Evolutionary conservation across 177 flowering plant species (phyloP).

Genomic region (Vitis hybrid): DNA sequence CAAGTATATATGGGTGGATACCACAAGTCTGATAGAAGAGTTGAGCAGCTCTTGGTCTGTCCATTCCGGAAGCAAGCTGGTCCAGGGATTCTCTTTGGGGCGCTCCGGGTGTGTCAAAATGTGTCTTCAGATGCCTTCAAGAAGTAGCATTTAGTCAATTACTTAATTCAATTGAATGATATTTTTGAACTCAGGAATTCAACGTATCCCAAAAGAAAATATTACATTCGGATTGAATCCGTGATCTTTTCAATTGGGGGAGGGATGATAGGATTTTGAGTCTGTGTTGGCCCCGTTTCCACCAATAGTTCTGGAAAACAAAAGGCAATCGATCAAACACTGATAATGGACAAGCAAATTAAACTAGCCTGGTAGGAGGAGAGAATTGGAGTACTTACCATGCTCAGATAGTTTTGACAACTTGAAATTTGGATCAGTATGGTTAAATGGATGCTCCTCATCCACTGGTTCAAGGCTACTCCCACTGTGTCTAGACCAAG

Average conservation of each 20-base stretch:
- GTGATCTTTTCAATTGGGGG: slow-evolving; percentile 57
- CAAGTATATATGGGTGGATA: slow-evolving; percentile 20
- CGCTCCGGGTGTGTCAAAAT: slow-evolving; percentile 86
- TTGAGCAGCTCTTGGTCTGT: slow-evolving; percentile 64
- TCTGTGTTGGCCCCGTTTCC: slow-evolving; percentile 87
- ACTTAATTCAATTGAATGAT: background rate
- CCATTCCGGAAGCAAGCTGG: slow-evolving; percentile 71
- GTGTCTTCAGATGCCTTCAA: slow-evolving; percentile 73
- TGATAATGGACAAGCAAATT: background rate
- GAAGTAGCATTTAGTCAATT: background rate
- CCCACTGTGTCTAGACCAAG: slow-evolving; percentile 51
- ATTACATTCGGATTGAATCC: slow-evolving; percentile 57
- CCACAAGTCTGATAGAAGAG: slow-evolving; percentile 94
- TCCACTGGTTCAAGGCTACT: slow-evolving; percentile 67
- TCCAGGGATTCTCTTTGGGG: slow-evolving; percentile 62
- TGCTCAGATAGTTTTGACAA: slow-evolving; percentile 47
- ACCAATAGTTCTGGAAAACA: slow-evolving; percentile 51
- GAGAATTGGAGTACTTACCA: slow-evolving; percentile 31
- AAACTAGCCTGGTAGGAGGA: background rate
- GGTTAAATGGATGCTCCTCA: slow-evolving; percentile 53
- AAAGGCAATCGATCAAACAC: background rate
- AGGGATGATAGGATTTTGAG: slow-evolving; percentile 37
- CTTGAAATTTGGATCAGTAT: slow-evolving; percentile 50
- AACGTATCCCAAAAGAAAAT: background rate
- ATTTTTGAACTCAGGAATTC: background rate